Percentiles rank a stretch among this genome's conserved stretches.
Conservation (phyloP, 148 eudicot species). For the Rhododendron molle region DNA sequence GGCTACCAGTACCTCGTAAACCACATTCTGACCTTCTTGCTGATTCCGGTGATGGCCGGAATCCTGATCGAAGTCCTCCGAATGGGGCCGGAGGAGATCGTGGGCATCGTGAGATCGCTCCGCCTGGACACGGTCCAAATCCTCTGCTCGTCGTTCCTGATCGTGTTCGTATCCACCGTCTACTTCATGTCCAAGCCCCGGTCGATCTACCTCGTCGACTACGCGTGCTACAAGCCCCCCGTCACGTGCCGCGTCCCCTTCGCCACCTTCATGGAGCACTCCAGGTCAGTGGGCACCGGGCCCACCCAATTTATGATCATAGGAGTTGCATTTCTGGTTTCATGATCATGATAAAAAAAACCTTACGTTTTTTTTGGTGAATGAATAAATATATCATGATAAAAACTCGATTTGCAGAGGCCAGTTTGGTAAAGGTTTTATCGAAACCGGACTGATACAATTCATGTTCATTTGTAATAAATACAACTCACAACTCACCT, state of each 20-base stretch:
- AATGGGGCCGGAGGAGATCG: conserved; percentile 35
- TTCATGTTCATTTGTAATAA: too few species aligned
- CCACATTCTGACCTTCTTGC: conserved; percentile 45
- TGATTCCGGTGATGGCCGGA: conserved; percentile 42
- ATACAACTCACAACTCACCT: neutral
- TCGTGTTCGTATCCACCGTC: conserved; percentile 41
- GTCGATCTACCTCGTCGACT: conserved; percentile 45
- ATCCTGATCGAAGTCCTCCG: conserved; percentile 35
- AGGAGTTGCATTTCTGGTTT: too few species aligned
- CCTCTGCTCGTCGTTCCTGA: conserved; percentile 35
- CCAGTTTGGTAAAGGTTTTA: too few species aligned
- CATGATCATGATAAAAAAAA: too few species aligned
- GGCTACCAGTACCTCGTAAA: conserved; percentile 70
- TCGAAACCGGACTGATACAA: too few species aligned
- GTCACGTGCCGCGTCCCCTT: conserved; percentile 42
- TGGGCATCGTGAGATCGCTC: conserved; percentile 24
- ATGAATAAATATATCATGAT: too few species aligned
- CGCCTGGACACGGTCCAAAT: conserved; percentile 35
- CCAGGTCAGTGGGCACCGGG: neutral
- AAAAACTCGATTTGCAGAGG: too few species aligned
- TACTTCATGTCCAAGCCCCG: conserved; percentile 60
- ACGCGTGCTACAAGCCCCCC: conserved; percentile 50
- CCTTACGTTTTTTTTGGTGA: too few species aligned
- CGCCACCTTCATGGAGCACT: conserved; percentile 56
- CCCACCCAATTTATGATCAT: too few species aligned